Evolutionary conservation across 2,329 filamentous ascomycete genomes (phyloP).

Genomic region (Trichoderma simmonsii): DNA sequence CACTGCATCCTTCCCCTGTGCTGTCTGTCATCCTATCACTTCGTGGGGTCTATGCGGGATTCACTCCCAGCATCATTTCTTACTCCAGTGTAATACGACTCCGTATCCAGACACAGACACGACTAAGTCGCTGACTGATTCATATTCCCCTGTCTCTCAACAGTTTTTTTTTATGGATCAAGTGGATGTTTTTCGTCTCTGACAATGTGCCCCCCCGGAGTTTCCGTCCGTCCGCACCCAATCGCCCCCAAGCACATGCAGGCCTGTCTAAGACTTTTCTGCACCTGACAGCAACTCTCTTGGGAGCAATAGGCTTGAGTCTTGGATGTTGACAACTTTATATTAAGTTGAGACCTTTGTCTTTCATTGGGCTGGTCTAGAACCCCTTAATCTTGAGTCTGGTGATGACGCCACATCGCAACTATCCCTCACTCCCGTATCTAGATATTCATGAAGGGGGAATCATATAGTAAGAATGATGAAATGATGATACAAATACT

Average conservation of each 20-base stretch:
- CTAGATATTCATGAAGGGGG: slow-evolving; percentile 4
- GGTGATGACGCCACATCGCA: background rate
- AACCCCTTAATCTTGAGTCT: background rate
- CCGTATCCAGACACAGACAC: background rate
- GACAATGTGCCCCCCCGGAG: background rate
- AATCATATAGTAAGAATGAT: slow-evolving; percentile 1
- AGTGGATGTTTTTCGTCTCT: background rate
- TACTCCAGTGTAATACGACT: background rate
- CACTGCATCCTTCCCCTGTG: background rate
- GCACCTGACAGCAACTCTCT: background rate
- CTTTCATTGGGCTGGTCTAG: background rate
- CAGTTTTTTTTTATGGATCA: background rate
- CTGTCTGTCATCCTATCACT: background rate
- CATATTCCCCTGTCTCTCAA: background rate
- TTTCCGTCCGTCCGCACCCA: background rate
- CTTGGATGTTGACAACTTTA: background rate
- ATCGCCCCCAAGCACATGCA: background rate
- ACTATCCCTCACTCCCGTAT: background rate
- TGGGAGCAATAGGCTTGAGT: background rate
- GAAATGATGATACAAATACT: slow-evolving; percentile 6
- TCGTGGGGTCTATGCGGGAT: background rate
- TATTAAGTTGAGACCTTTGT: background rate
- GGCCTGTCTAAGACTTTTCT: background rate
- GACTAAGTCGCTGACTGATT: background rate
- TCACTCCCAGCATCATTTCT: background rate